phyloP scores from a whole-genome alignment of 1,284 basidiomycete genomes.

The Rhodotorula sp. region DNA sequence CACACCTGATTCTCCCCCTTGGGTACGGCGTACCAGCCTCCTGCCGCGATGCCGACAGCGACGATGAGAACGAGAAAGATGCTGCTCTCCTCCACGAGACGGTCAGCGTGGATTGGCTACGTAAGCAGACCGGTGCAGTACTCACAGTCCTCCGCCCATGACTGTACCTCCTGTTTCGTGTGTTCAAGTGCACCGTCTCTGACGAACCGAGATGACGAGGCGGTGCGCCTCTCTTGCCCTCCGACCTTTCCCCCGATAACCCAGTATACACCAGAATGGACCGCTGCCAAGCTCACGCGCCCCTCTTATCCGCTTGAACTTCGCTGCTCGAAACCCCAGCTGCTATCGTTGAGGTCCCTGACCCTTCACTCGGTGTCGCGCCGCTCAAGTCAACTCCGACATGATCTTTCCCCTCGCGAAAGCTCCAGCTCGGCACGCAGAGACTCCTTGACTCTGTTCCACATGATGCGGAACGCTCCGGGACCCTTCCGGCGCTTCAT shows the following conservation, averaged over 20 bases:
- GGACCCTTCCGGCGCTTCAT: no score
- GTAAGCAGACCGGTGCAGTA: no score
- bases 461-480: no score
- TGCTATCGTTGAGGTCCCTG: no score
- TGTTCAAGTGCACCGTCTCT: background rate
- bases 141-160: conserved; percentile 11
- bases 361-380: no score
- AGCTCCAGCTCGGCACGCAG: no score
- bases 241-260: background rate
- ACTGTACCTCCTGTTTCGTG: background rate
- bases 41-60: conserved; percentile 59
- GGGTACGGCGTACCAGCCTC: conserved; percentile 67
- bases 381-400: no score
- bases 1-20: conserved; percentile 87
- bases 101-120: background rate
- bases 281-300: background rate
- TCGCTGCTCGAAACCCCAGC: background rate
- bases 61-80: conserved; percentile 46
- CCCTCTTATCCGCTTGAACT: background rate
- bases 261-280: background rate
- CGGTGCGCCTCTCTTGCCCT: background rate
- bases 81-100: background rate
- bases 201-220: background rate
- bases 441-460: no score
- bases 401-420: no score